phyloP scores from a whole-genome alignment of 768 basidiomycete genomes.

The Hebeloma cylindrosporum region DNA sequence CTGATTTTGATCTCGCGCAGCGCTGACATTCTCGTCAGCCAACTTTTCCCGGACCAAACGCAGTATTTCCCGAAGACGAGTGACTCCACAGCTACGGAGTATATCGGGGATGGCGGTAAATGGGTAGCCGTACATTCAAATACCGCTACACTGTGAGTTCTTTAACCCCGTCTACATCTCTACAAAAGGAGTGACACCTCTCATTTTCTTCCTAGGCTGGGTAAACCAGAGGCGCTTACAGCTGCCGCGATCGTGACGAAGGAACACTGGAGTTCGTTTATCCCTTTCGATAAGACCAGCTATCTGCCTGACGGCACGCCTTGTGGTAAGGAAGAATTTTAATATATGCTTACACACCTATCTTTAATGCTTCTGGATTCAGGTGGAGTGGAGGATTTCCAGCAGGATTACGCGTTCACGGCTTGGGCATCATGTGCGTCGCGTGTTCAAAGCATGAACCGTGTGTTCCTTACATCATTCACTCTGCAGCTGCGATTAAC shows the following conservation, averaged over 20 bases:
- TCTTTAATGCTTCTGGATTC: neutral
- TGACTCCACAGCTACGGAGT: conserved; percentile 13
- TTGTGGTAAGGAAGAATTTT: conserved; percentile 15
- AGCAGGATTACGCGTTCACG: conserved; percentile 26
- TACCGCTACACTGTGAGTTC: conserved; percentile 14
- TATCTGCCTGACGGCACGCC: conserved; percentile 19
- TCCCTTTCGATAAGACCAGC: conserved; percentile 30
- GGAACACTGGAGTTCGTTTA: conserved; percentile 23
- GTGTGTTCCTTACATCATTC: neutral
- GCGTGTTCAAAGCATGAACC: neutral
- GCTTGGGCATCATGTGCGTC: conserved; percentile 23
- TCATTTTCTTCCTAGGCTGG: conserved; percentile 19
- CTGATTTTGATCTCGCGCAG: conserved; percentile 20
- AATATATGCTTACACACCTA: too few species aligned
- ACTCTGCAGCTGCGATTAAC: conserved; percentile 16
- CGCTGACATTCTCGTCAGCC: conserved; percentile 17
- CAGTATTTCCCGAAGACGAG: conserved; percentile 25
- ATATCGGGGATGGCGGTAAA: conserved; percentile 27
- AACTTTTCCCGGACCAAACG: conserved; percentile 38
- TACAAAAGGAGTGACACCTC: too few species aligned
- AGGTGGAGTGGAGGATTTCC: conserved; percentile 19
- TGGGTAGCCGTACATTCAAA: conserved; percentile 31
- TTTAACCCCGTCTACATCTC: neutral
- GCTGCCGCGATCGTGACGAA: conserved; percentile 32
- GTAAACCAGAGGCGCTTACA: conserved; percentile 32